Base-by-base conservation (phyloP, 495 filamentous ascomycete species). In the Hamigera avellanea region DNA sequence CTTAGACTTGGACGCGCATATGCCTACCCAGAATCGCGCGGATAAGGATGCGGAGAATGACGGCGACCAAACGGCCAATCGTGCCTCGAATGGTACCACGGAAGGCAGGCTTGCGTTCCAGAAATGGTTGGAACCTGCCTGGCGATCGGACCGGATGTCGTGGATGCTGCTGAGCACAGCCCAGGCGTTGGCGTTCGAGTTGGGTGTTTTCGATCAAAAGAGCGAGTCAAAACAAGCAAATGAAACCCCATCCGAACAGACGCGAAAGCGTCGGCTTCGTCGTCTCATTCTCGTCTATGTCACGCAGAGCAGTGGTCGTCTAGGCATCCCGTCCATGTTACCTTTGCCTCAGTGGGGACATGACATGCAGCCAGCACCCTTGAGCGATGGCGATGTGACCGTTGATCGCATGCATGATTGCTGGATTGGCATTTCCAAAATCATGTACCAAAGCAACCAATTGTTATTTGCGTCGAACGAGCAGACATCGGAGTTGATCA, bases 91-190 rank as follows among this genome's bases (percentile, higher is more conserved):
- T 14, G 67, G 65, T 4, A 64, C 79, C 8, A 73, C 76, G 6
- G 67, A 69, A 35, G 71, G 62, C 12, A 53, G 62, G 73, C 56
- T 68, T 9, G 76, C 82, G 16, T 89, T 95, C 36, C 85, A 87
- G 49, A 87, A 85, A 51, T 96, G 91, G 83, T 73, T 94, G 19
- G 91, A 96, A 54, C 91, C 91, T 12, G 86, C 85, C n/a, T 88
- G 86, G 83, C 67, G 89, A 43, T 93, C 85, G 41, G 91, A 98
- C 43, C 81, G 88, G 27, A 94, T 98, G 87, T 94, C 85, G 45
- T 95, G 91, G 93, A 96, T 95, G 85, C 56, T 98, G 10, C 71
- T 98, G 32, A 91, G 86, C 40, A 91, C 83, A 19, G 86, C 86
- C 4, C 78, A 91, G 62, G 78, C 86, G 2, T 64, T 98, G 26